Base-by-base conservation (phyloP, 176 grass and related monocot species). In the Bromus sterilis region DNA sequence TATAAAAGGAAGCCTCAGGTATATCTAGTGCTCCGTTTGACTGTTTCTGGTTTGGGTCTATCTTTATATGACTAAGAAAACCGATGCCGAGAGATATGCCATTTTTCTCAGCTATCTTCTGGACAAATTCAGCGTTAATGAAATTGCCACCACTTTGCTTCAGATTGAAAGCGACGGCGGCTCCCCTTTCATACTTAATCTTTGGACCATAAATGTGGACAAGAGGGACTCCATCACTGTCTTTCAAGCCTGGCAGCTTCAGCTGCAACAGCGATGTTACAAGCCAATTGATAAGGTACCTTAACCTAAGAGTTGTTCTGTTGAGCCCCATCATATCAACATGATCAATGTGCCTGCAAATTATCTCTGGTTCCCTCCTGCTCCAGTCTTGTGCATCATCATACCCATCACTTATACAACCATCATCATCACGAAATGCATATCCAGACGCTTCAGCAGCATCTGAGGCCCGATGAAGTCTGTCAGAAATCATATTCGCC, bases 121-220 rank as follows among this genome's bases (percentile, higher is more conserved):
- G 93, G 88, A 99, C 93, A 62, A 89, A 81, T 90, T 99, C 96
- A 44, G 96, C 91, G 74, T 91, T 95, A 70, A 95, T 75, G 33
- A 88, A 89, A 55, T 65, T 79, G 60, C 85, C 89, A 77, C 76
- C 88, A 76, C 73, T 87, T 91, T 93, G 82, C 48, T 91, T 95
- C 70, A 99, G 87, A 81, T 99, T 99, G 77, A 99, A 99, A 82
- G 96, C 96, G 76, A 99, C 91, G 20, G 96, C 89, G 9, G 96
- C 92, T 79, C 96, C 96, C 76, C 96, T 95, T 91, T 99, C 97
- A 59, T 99, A 99, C 86, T 99, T 99, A 55, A 99, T 99, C 74
- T 99, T 99, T 34, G 96, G 97, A 16, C 97, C 97, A 82, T 99
- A 99, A 34, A 99, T 93, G 33, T 91, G 84, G 56, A 99, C 91